Base-by-base conservation (phyloP, 805 yeast genomes). In the Schwanniomyces vanrijiae region DNA sequence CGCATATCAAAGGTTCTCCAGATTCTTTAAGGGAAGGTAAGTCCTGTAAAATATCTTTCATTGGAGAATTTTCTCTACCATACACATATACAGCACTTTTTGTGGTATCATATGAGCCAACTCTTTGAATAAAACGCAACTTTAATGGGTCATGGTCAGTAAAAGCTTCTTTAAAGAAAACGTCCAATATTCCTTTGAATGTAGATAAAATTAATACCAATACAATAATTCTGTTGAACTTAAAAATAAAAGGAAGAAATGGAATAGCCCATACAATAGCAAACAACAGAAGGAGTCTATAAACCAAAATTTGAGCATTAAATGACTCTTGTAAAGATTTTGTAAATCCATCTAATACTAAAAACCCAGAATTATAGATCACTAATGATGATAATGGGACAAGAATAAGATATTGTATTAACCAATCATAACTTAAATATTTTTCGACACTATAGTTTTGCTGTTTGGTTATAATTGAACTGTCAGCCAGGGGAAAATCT, bases 371-470 rank as follows among this genome's bases (percentile, higher is more conserved):
- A 46, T 79, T 76, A 55, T 80, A 76, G n/a, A 83, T 58, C 29
- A 84, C 58, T 28, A 78, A 74, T 2, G 83, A 68, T 1, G 86
- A 68, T 11, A 85, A 44, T 2, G 97, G 96, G 11, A 86, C 88
- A 14, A 85, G 61, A 1, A 83, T 51, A 26, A 88, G 53, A 56
- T 80, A 89, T 62, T 90, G 96, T 14, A 88, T 53, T 13, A 84
- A 75, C 96, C 97, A 90, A 56, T 86, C 96, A 59, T 86, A 88
- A 35, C 84, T 78, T 40, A 78, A 76, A 4, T 82, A 78, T 42
- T 69, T 72, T 28, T 43, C 16, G 54, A 47, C 22, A 46, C 29
- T 14, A 49, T 41, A 8, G 24, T 39, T 46, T 33, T 47, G 38
- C 18, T 53, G 50, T 29, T 50, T 47, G 4, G 5, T 16, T 5